phyloP scores from a whole-genome alignment of 306 rosid species.

The Vigna nakashimae region DNA sequence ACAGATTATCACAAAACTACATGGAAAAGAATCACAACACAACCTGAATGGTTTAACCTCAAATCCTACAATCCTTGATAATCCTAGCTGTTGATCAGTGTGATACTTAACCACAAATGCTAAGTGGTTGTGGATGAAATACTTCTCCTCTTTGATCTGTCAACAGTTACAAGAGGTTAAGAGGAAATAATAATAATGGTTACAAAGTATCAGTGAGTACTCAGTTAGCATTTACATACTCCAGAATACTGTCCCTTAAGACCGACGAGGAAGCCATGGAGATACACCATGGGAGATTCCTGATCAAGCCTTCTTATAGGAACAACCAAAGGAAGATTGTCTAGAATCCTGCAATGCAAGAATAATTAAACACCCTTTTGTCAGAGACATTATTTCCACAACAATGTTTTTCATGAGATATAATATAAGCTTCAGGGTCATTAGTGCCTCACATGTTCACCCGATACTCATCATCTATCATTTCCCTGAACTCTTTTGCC shows the following conservation, averaged over 20 bases:
- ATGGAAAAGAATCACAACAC: slow-evolving; percentile 22
- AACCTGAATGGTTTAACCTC: slow-evolving; percentile 47
- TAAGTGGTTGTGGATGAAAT: slow-evolving; percentile 42
- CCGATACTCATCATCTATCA: slow-evolving; percentile 41
- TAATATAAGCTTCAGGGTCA: slow-evolving; percentile 13
- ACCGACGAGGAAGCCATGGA: slow-evolving; percentile 41
- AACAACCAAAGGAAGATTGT: slow-evolving; percentile 46
- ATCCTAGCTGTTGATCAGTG: slow-evolving; percentile 18
- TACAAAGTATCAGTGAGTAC: neutral
- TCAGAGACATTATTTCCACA: slow-evolving; percentile 6
- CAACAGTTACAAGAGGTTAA: slow-evolving; percentile 14
- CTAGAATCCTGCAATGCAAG: slow-evolving; percentile 42
- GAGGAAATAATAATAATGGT: neutral
- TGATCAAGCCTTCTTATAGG: slow-evolving; percentile 31
- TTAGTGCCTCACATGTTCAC: slow-evolving; percentile 43
- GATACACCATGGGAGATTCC: slow-evolving; percentile 34
- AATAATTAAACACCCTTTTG: slow-evolving; percentile 16
- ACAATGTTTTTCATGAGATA: neutral
- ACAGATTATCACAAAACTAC: neutral
- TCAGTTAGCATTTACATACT: slow-evolving; percentile 31
- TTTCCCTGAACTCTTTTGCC: slow-evolving; percentile 28
- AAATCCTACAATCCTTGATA: slow-evolving; percentile 44
- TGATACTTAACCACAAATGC: slow-evolving; percentile 44
- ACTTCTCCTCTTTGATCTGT: slow-evolving; percentile 33
- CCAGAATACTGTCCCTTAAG: slow-evolving; percentile 31